These are phyloP conservation scores for Vitis hybrid DNA, from an alignment of 177 flowering plant genomes.

Conservation along the genomic window DNA sequence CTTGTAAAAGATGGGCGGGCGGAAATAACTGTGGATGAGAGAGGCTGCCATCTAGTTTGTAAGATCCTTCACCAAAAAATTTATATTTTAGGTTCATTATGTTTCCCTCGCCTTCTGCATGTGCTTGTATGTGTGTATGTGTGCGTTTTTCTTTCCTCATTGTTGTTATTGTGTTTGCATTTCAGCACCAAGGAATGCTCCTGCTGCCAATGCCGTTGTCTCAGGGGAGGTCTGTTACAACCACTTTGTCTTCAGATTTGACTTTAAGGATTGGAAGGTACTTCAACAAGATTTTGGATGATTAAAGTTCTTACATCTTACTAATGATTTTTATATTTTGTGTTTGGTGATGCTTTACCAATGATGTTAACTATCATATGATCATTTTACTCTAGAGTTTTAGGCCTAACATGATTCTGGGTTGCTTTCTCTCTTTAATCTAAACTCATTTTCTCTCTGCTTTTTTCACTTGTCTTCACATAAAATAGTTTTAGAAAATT, in stretches of 20 bases:
- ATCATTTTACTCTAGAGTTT: no score
- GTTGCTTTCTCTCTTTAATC: no score
- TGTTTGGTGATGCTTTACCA: no score
- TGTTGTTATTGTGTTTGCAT: conserved; percentile 5
- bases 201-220: conserved; percentile 46
- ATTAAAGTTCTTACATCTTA: no score
- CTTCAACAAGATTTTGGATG: neutral
- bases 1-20: conserved; percentile 86
- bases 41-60: conserved; percentile 68
- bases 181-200: conserved; percentile 91
- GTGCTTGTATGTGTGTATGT: neutral
- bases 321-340: no score
- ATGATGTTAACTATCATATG: no score
- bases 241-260: conserved; percentile 85
- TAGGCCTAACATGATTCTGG: no score
- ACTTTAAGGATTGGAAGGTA: conserved; percentile 91
- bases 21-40: conserved; percentile 48
- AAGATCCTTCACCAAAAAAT: conserved; percentile 26
- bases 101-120: no score
- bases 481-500: neutral
- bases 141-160: neutral
- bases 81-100: neutral
- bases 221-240: conserved; percentile 54
- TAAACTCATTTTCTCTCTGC: no score
- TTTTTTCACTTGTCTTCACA: no score